Conservation (phyloP, 192 early-diverging fungal species). For the Coemansia sp. region DNA sequence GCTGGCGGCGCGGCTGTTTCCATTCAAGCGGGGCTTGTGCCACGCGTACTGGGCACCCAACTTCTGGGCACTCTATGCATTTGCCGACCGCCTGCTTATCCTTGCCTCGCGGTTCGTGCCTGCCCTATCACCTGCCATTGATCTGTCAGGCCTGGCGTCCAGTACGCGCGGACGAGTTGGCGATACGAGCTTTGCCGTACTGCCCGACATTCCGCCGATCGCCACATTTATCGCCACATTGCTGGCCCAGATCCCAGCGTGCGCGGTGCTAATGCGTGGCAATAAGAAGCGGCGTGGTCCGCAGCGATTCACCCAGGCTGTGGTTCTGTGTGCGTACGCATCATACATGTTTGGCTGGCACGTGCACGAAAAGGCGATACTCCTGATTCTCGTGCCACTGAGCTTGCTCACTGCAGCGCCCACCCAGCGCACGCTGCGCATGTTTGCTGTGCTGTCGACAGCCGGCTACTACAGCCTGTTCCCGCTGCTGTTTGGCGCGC, state of each 20-base stretch:
- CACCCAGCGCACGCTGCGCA: slow-evolving; percentile 29
- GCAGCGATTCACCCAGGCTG: slow-evolving; percentile 63
- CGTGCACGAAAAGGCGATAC: slow-evolving; percentile 96
- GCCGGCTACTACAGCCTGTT: slow-evolving; percentile 53
- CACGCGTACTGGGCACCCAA: slow-evolving; percentile 99
- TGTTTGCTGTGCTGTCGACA: slow-evolving; percentile 38
- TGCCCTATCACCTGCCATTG: background rate
- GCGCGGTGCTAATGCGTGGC: slow-evolving; percentile 12
- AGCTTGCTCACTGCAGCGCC: slow-evolving; percentile 37
- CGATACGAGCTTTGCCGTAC: slow-evolving; percentile 79
- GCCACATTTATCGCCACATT: slow-evolving; percentile 78
- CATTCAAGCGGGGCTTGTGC: slow-evolving; percentile 95
- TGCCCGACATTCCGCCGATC: slow-evolving; percentile 72
- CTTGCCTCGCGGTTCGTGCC: slow-evolving; percentile 3
- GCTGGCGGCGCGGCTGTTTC: slow-evolving; percentile 83
- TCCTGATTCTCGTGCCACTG: slow-evolving; percentile 66
- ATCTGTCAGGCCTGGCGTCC: slow-evolving; percentile 36
- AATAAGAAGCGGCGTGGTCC: slow-evolving; percentile 58
- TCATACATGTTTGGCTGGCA: slow-evolving; percentile 98
- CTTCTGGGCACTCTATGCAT: slow-evolving; percentile 94
- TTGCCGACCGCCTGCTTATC: slow-evolving; percentile 71
- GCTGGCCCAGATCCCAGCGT: slow-evolving; percentile 61
- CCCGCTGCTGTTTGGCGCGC: slow-evolving; percentile 53
- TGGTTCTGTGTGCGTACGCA: slow-evolving; percentile 82
- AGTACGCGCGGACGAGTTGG: slow-evolving; percentile 92